A percentile compares a stretch with the other conserved stretches of the same genome.
Evolutionary conservation across 768 basidiomycete species (phyloP).

Genomic region (Tulasnella sp.): DNA sequence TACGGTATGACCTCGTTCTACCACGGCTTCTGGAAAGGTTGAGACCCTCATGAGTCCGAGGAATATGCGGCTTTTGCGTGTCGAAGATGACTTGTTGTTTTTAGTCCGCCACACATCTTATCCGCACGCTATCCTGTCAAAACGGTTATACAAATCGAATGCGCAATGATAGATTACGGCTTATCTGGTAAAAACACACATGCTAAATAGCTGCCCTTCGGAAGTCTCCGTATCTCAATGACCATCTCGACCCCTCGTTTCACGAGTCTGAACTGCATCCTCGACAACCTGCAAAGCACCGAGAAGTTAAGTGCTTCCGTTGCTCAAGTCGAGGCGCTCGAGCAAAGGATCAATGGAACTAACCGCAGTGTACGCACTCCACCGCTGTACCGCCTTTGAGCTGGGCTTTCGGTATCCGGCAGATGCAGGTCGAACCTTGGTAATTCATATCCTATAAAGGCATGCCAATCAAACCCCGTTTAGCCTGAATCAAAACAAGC

Average conservation of each 20-base stretch:
- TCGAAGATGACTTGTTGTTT: too few relatives aligned
- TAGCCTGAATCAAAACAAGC: background rate
- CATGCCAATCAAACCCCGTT: background rate
- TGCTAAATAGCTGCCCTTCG: too few relatives aligned
- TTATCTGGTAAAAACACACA: too few relatives aligned
- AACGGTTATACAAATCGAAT: background rate
- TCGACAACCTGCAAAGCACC: slow-evolving; percentile 52
- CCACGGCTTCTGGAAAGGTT: too few relatives aligned
- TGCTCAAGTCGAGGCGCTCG: too few relatives aligned
- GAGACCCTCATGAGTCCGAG: background rate
- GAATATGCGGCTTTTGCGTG: too few relatives aligned
- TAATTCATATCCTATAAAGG: slow-evolving; percentile 94
- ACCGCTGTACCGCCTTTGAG: slow-evolving; percentile 83
- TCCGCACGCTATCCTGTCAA: background rate
- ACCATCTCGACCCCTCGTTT: background rate
- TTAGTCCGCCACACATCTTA: background rate
- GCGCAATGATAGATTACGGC: background rate
- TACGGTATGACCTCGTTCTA: too few relatives aligned
- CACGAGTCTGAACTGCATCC: slow-evolving; percentile 85
- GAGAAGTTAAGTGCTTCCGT: background rate
- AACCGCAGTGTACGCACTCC: slow-evolving; percentile 95
- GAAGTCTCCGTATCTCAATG: too few relatives aligned
- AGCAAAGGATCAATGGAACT: slow-evolving; percentile 26
- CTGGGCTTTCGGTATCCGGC: slow-evolving; percentile 91
- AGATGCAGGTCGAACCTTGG: slow-evolving; percentile 95